A percentile compares a stretch with the other conserved stretches of the same genome.
phyloP scores from a whole-genome alignment of 1,139 yeast genomes.

The Petasospora fabianii region DNA sequence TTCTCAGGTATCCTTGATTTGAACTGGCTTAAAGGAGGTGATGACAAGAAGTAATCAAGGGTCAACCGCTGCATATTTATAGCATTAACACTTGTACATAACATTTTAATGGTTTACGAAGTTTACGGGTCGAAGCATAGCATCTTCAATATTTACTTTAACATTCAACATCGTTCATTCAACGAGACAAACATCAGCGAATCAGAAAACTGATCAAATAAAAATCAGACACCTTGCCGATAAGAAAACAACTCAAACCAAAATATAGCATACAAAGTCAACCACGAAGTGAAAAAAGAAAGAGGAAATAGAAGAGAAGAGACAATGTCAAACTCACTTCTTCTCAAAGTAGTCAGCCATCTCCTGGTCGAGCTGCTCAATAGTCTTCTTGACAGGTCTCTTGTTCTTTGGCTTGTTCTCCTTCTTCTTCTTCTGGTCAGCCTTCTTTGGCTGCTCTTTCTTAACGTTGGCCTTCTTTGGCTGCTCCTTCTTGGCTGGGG shows the following conservation, averaged over 20 bases:
- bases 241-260: no score
- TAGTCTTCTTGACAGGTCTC: constrained; percentile 62
- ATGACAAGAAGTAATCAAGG: constrained; percentile 25
- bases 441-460: constrained; percentile 26
- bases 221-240: no score
- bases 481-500: constrained; percentile 5
- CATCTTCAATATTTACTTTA: no score
- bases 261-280: not conserved
- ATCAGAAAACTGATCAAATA: not conserved
- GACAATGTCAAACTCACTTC: constrained; percentile 27
- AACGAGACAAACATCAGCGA: not conserved
- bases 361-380: constrained; percentile 89
- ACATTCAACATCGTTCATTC: no score
- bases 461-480: constrained; percentile 12
- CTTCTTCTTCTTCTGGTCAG: constrained; percentile 22
- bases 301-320: not conserved
- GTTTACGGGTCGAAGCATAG: not conserved
- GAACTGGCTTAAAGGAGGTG: constrained; percentile 19
- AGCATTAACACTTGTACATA: constrained; percentile 3
- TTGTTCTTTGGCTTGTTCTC: constrained; percentile 35
- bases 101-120: constrained; percentile 10
- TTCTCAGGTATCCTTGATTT: constrained; percentile 29
- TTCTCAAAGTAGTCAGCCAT: constrained; percentile 79
- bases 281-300: not conserved
- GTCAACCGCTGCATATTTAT: no score